Percentiles rank a stretch among this genome's conserved stretches.
These are phyloP conservation scores for Chlorophyllum brunneum DNA, from an alignment of 768 basidiomycete species.

Conservation along the genomic window DNA sequence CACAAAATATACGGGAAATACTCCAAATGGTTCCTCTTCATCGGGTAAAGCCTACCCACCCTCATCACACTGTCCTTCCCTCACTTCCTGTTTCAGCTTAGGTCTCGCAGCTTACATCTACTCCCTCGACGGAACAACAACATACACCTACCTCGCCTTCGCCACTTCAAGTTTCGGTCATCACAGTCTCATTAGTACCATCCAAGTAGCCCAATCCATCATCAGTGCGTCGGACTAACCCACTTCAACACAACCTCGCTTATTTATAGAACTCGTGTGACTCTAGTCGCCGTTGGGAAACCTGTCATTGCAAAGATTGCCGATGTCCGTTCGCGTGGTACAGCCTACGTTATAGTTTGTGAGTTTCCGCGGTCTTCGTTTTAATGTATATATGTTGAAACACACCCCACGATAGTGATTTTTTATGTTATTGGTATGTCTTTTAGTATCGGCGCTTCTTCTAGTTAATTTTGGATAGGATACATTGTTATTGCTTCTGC, in stretches of 20 bases:
- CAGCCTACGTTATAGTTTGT: conserved; percentile 56
- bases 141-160: conserved; percentile 57
- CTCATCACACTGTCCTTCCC: neutral
- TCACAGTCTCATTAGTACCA: conserved; percentile 53
- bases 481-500: conserved; percentile 54
- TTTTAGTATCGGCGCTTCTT: neutral
- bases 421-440: conserved; percentile 55
- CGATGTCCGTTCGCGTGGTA: conserved; percentile 65
- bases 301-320: conserved; percentile 73
- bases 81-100: conserved; percentile 32
- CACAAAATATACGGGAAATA: conserved; percentile 49
- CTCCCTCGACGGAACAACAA: conserved; percentile 69
- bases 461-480: conserved; percentile 23
- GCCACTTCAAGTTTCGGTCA: conserved; percentile 50
- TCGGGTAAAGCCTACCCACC: conserved; percentile 37
- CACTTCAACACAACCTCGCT: neutral
- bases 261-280: neutral
- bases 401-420: conserved; percentile 30
- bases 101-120: conserved; percentile 74
- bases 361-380: conserved; percentile 23
- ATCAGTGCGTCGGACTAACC: conserved; percentile 37
- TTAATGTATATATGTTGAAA: neutral
- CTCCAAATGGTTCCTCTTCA: conserved; percentile 57
- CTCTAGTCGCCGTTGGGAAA: conserved; percentile 44
- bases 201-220: conserved; percentile 50